These are phyloP conservation scores for Gracilariopsis chorda DNA, from an alignment of 23 red algal genomes.

Conservation along the genomic window DNA sequence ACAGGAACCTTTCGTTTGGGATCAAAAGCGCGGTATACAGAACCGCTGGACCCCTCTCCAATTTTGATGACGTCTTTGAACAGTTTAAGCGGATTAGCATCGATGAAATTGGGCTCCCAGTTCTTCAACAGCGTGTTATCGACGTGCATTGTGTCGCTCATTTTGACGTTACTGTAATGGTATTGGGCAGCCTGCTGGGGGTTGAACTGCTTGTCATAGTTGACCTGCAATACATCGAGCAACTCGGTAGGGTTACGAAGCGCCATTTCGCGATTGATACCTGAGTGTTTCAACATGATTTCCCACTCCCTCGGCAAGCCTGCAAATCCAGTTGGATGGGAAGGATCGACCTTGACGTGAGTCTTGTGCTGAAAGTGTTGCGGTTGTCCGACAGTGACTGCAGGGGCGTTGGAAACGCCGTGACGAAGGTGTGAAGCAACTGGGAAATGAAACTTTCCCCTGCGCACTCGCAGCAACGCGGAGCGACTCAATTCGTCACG, in stretches of 20 bases:
- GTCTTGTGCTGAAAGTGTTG: conserved; percentile 77
- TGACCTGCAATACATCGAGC: conserved; percentile 82
- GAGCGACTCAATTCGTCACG: conserved; percentile 34
- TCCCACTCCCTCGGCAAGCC: conserved; percentile 94
- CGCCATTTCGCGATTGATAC: conserved; percentile 78
- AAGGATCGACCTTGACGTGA: conserved; percentile 70
- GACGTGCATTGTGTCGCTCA: conserved; percentile 33
- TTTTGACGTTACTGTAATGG: conserved; percentile 44
- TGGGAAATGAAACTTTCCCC: conserved; percentile 12
- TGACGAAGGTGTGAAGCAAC: background rate
- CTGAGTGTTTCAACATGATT: conserved; percentile 71
- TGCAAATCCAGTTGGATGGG: conserved; percentile 77
- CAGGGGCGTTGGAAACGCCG: background rate
- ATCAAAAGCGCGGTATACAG: conserved; percentile 77
- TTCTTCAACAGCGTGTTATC: conserved; percentile 37
- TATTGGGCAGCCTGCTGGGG: conserved; percentile 34
- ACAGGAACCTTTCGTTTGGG: conserved; percentile 32
- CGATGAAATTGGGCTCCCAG: conserved; percentile 65
- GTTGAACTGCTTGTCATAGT: conserved; percentile 57
- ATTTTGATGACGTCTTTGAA: conserved; percentile 81
- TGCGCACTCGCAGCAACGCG: conserved; percentile 26
- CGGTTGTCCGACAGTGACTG: conserved; percentile 69
- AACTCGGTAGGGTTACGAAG: conserved; percentile 75
- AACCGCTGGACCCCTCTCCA: conserved; percentile 86
- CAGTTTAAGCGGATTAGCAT: conserved; percentile 73